Evolutionary conservation across 257 asterid genomes (phyloP).

Genomic region (Solanum lycopersicoides): DNA sequence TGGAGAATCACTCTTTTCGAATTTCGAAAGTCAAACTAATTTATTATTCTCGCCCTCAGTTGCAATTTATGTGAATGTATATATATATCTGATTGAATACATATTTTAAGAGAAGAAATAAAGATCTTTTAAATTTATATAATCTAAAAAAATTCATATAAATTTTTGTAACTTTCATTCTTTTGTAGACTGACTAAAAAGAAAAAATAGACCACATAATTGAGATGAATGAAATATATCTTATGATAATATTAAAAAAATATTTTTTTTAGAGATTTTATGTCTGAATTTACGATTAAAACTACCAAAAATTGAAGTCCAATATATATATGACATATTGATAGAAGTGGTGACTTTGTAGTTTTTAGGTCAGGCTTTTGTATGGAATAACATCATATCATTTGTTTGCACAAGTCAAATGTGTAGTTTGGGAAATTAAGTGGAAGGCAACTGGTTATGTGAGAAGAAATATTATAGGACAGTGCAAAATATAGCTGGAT

Average conservation of each 20-base stretch:
- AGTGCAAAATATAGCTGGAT: constrained; percentile 54
- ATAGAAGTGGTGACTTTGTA: not conserved
- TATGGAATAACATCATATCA: not conserved
- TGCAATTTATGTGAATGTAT: not conserved
- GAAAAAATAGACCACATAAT: not conserved
- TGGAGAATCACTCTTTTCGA: not conserved
- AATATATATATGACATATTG: not conserved
- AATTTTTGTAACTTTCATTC: not conserved
- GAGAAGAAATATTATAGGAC: constrained; percentile 14
- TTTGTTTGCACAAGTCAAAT: not conserved
- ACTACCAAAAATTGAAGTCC: not conserved
- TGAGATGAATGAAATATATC: not conserved
- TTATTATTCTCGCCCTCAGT: not conserved
- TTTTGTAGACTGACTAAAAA: not conserved
- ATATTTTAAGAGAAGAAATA: not conserved
- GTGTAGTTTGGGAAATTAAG: not conserved
- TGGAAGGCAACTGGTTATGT: constrained; percentile 1
- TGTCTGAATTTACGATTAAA: not conserved
- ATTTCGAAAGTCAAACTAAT: not conserved
- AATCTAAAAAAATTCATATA: not conserved
- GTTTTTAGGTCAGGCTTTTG: constrained; percentile 5
- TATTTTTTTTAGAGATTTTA: not conserved
- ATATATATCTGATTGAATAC: not conserved
- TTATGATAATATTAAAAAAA: not conserved
- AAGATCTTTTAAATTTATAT: not conserved